phyloP scores from a whole-genome alignment of 371 early-diverging fungal genomes.

The Neoconidiobolus thromboides region DNA sequence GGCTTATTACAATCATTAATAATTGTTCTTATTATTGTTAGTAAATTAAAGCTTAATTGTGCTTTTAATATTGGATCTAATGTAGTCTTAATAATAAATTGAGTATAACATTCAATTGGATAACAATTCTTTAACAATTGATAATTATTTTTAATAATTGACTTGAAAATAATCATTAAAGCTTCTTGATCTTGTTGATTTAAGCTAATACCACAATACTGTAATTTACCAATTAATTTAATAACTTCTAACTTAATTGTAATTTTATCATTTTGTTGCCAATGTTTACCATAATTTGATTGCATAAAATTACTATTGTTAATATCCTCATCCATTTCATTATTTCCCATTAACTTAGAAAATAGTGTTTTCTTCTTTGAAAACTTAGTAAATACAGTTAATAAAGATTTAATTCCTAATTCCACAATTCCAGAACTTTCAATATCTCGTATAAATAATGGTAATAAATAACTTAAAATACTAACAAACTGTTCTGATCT shows the following conservation, averaged over 20 bases:
- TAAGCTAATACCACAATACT: too few relatives aligned
- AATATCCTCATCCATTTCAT: slow-evolving; percentile 6
- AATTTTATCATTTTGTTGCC: slow-evolving; percentile 43
- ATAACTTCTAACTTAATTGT: slow-evolving; percentile 35
- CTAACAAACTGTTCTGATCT: slow-evolving; percentile 46
- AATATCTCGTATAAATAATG: slow-evolving; percentile 17
- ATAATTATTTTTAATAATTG: too few relatives aligned
- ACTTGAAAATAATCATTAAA: too few relatives aligned
- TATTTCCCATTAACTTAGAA: slow-evolving; percentile 1
- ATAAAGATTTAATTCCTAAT: slow-evolving; percentile 30
- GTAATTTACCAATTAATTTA: slow-evolving; percentile 17
- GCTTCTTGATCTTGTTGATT: too few relatives aligned
- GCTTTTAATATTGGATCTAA: too few relatives aligned
- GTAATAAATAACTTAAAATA: slow-evolving; percentile 22
- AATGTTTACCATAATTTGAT: slow-evolving; percentile 30
- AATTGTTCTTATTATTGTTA: too few relatives aligned
- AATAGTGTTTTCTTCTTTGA: slow-evolving; percentile 8
- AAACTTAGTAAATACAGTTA: slow-evolving; percentile 30
- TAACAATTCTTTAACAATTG: too few relatives aligned
- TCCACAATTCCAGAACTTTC: slow-evolving; percentile 17
- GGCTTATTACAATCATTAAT: too few relatives aligned
- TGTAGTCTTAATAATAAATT: too few relatives aligned
- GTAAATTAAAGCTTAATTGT: too few relatives aligned
- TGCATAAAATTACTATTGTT: slow-evolving; percentile 6
- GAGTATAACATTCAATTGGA: too few relatives aligned